Conservation (phyloP, 2,329 filamentous ascomycete species). For the Hypoxylon sp. region DNA sequence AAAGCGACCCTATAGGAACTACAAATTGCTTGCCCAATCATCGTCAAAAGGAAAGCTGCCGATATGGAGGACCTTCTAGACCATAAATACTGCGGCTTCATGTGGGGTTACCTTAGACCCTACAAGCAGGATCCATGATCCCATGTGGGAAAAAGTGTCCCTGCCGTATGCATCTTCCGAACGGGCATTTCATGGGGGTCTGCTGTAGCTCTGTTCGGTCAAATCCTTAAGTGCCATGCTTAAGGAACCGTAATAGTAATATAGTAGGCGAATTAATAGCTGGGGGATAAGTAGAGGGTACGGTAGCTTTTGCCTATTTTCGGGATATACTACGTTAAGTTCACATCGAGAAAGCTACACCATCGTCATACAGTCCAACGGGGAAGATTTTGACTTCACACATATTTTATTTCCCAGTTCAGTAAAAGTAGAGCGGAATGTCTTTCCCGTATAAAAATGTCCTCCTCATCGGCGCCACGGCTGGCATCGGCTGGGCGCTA, state of each 20-base stretch:
- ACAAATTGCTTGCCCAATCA: conserved; percentile 13
- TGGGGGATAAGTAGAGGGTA: conserved; percentile 19
- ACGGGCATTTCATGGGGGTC: conserved; percentile 2
- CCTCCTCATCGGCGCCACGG: conserved; percentile 51
- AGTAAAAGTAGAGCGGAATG: conserved; percentile 44
- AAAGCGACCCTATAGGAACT: conserved; percentile 17
- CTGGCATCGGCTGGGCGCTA: conserved; percentile 51
- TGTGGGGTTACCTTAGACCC: conserved; percentile 33
- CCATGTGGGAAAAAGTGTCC: conserved; percentile 28
- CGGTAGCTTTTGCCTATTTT: conserved; percentile 7
- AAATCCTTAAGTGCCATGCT: neutral
- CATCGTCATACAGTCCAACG: conserved; percentile 15
- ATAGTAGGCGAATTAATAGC: conserved; percentile 1
- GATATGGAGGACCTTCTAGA: conserved; percentile 22
- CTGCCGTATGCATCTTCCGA: conserved; percentile 28
- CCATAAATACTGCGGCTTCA: conserved; percentile 12
- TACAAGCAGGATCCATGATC: conserved; percentile 19
- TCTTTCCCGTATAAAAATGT: conserved; percentile 52
- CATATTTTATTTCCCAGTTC: neutral
- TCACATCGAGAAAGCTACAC: neutral
- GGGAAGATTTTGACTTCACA: neutral
- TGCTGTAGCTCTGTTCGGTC: neutral
- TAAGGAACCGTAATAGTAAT: neutral
- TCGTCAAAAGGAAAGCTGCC: conserved; percentile 12
- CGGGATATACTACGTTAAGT: conserved; percentile 5